phyloP scores from a whole-genome alignment of 768 basidiomycete genomes.

The Omphalotus guepiniiformis region DNA sequence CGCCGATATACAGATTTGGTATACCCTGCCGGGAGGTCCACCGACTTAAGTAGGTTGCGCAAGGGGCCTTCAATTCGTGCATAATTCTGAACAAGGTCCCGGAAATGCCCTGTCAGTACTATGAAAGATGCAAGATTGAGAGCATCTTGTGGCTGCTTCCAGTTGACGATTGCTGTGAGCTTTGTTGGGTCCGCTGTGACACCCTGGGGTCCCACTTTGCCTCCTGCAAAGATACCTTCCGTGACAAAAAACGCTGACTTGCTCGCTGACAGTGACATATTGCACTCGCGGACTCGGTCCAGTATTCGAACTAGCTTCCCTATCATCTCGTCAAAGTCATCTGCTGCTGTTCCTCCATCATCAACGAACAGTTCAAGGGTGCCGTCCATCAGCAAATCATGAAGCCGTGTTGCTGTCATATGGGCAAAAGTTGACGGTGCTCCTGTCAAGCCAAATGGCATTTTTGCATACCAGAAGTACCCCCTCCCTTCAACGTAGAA shows the following conservation, averaged over 20 bases:
- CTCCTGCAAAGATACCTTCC: conserved; percentile 2
- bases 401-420: conserved; percentile 2
- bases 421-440: conserved; percentile 15
- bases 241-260: conserved; percentile 12
- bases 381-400: not conserved
- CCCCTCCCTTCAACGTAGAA: conserved; percentile 25
- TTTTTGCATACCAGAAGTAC: conserved; percentile 27
- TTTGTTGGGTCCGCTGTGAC: conserved; percentile 3
- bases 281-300: not conserved
- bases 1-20: not conserved
- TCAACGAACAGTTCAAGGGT: conserved; percentile 20
- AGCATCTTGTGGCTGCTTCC: conserved; percentile 8
- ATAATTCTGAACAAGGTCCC: conserved; percentile 7
- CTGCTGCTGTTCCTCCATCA: conserved; percentile 18
- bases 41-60: conserved; percentile 12
- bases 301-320: conserved; percentile 8
- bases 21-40: not conserved
- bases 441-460: conserved; percentile 8
- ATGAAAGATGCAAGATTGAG: conserved; percentile 12
- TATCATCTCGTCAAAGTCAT: conserved; percentile 20
- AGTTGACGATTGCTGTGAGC: conserved; percentile 5
- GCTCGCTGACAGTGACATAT: conserved; percentile 31
- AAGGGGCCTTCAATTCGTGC: conserved; percentile 14
- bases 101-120: conserved; percentile 11
- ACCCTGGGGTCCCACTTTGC: conserved; percentile 3